Evolutionary conservation across 257 asterid species (phyloP).

Genomic region (Scutellaria baicalensis): DNA sequence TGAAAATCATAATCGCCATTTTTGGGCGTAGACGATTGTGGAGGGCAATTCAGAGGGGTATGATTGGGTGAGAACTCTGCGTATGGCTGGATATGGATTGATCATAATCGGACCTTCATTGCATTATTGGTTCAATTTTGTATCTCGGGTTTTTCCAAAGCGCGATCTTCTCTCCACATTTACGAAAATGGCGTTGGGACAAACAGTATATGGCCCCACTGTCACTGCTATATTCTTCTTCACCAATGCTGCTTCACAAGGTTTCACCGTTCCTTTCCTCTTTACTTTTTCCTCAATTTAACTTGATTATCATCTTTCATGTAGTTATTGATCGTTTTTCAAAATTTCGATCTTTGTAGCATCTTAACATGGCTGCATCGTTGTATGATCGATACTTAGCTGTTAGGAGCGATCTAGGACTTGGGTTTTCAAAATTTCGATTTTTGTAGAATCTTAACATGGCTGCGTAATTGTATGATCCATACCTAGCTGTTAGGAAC

Average conservation of each 20-base stretch:
- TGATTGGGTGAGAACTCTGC: constrained; percentile 32
- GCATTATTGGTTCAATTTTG: constrained; percentile 54
- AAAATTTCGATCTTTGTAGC: neutral
- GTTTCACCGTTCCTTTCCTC: constrained; percentile 19
- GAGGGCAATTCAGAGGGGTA: constrained; percentile 23
- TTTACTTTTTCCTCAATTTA: neutral
- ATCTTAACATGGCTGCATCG: no score
- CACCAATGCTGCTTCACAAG: constrained; percentile 74
- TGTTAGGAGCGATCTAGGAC: no score
- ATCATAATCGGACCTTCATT: constrained; percentile 39
- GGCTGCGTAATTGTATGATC: no score
- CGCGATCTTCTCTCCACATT: constrained; percentile 60
- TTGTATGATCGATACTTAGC: no score
- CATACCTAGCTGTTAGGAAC: no score
- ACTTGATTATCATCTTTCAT: neutral
- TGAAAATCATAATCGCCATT: neutral
- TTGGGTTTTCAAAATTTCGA: no score
- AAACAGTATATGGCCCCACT: constrained; percentile 62
- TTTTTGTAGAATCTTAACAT: neutral
- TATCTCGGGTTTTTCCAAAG: constrained; percentile 48
- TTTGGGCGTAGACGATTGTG: constrained; percentile 23
- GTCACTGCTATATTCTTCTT: constrained; percentile 67
- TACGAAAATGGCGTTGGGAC: constrained; percentile 69
- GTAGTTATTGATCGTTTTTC: no score
- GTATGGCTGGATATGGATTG: constrained; percentile 53